phyloP scores from a whole-genome alignment of 1,284 basidiomycete genomes.

The Ganoderma sp. region DNA sequence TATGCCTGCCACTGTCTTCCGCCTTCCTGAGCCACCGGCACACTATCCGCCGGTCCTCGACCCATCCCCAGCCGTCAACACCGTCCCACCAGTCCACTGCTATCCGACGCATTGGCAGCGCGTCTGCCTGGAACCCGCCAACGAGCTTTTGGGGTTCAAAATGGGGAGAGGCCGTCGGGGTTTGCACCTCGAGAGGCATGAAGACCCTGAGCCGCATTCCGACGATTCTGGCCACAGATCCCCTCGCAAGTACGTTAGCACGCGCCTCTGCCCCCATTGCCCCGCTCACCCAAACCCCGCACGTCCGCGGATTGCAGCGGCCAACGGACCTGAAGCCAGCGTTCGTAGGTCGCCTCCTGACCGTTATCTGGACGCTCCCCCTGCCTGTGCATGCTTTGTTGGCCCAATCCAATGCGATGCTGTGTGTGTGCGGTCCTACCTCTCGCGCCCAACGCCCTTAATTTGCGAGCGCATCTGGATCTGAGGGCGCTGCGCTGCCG shows the following conservation, averaged over 20 bases:
- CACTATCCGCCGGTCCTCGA: constrained; percentile 20
- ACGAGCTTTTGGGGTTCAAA: constrained; percentile 11
- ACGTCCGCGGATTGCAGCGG: constrained; percentile 2
- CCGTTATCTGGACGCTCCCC: constrained; percentile 33
- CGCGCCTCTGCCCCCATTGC: constrained; percentile 19
- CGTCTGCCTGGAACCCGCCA: not conserved
- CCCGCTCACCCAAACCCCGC: constrained; percentile 23
- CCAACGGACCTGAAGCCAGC: not conserved
- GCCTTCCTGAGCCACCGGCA: constrained; percentile 25
- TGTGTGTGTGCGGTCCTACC: constrained; percentile 7
- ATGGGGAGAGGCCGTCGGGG: constrained; percentile 6
- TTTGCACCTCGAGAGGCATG: constrained; percentile 3
- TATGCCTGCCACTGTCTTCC: constrained; percentile 4
- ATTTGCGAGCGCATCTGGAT: constrained; percentile 4
- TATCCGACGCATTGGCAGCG: constrained; percentile 7
- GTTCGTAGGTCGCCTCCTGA: constrained; percentile 15
- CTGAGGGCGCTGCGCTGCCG: not conserved
- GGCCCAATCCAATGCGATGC: constrained; percentile 19
- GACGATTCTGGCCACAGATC: constrained; percentile 21
- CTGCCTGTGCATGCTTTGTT: constrained; percentile 23
- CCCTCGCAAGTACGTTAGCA: constrained; percentile 22
- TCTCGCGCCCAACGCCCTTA: constrained; percentile 10
- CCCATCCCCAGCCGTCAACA: constrained; percentile 16
- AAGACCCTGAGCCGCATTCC: constrained; percentile 17
- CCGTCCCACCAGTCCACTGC: not conserved